Evolutionary conservation across 2,329 filamentous ascomycete genomes (phyloP), one percentile per base, ranked within the genome.

Genomic region (Thermothelomyces thermophilus): DNA sequence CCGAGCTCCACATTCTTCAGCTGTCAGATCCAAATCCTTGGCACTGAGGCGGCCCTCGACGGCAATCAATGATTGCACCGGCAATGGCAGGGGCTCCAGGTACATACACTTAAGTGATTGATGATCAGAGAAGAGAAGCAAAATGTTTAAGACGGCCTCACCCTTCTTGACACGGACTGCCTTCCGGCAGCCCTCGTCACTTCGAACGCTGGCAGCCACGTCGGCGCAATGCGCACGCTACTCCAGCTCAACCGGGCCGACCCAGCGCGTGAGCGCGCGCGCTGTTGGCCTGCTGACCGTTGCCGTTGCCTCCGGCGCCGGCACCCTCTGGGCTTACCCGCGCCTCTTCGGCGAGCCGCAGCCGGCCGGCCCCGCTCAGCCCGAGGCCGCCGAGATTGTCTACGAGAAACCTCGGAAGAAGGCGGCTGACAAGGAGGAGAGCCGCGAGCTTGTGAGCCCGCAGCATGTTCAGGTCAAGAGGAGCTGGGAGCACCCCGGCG

Each of bases 381-480:
- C 59, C 9, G 58, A 62, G 24, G 68, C 73, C 60, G 77, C 77
- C 0, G 75, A 83, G 46, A 62, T 89, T 35, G 72, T 80, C 51
- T 86, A 89, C 56, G 87, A 94, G 67, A 77, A 83, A 64, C 69
- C 80, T 20, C 74, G 82, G 48, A 73, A 70, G 55, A 73, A 75
- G 54, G 72, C 51, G 2, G 31, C 75, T 1, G 83, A 81, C 6
- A 81, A 81, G 57, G 87, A 90, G 65, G 84, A 89, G 56, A 83
- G 84, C 55, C 71, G 86, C 50, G 86, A 90, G 48, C 68, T 86
- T 50, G 81, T 95, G 59, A 91, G 86, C 63, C 87, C 86, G 10
- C 88, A 95, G 65, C 89, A 95, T 68, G 70, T 88, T 5, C 91
- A 96, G 70, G 86, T 95, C 51, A 89, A 87, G 70, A 82, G 80